Evolutionary conservation across 2,329 filamentous ascomycete species (phyloP).

Genomic region (Sporothrix brunneoviolacea): DNA sequence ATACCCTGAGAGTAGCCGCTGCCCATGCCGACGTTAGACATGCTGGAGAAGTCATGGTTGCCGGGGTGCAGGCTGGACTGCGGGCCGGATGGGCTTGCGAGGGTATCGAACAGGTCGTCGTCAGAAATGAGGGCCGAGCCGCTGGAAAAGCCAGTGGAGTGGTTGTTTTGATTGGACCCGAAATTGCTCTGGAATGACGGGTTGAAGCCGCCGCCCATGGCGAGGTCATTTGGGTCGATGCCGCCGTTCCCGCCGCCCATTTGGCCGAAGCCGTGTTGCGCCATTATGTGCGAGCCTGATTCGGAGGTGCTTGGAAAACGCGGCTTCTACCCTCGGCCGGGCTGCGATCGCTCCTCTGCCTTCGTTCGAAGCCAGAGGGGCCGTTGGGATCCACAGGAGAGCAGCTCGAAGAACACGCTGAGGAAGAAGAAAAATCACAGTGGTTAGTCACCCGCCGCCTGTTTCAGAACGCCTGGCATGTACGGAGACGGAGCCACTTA

Average conservation of each 20-base stretch:
- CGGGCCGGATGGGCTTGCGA: conserved; percentile 50
- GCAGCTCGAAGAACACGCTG: no score
- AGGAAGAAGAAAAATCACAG: no score
- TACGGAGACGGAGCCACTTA: no score
- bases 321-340: no score
- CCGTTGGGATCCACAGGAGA: no score
- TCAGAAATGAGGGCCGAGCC: conserved; percentile 76
- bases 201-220: conserved; percentile 57
- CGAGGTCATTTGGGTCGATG: conserved; percentile 81
- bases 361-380: no score
- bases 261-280: conserved; percentile 50
- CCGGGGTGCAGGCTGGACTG: conserved; percentile 46
- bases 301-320: no score
- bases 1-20: conserved; percentile 45
- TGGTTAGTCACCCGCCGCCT: no score
- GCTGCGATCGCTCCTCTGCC: no score
- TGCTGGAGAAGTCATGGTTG: conserved; percentile 49
- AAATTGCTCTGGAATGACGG: conserved; percentile 58
- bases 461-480: no score
- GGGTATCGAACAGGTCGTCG: conserved; percentile 76
- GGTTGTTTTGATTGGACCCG: conserved; percentile 46
- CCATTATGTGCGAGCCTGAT: conserved; percentile 32
- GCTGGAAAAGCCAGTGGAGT: conserved; percentile 66
- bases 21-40: conserved; percentile 50
- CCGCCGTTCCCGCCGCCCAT: conserved; percentile 42